Evolutionary conservation across 495 filamentous ascomycete species (phyloP).

Genomic region (Annulohypoxylon stygium): DNA sequence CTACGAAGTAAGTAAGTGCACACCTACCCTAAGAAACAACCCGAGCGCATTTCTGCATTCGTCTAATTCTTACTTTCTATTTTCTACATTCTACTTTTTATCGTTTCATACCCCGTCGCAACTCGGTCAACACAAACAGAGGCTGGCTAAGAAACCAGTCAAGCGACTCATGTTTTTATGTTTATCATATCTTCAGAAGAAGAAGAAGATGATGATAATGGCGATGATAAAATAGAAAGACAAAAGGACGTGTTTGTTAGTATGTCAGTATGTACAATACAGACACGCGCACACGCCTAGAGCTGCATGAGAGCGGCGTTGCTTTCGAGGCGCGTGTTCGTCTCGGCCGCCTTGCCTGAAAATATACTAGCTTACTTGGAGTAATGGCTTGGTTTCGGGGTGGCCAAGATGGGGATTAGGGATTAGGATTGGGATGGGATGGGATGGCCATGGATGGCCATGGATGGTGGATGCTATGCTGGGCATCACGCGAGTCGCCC

Average conservation of each 20-base stretch:
- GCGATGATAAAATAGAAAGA: neutral
- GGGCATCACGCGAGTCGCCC: slow-evolving; percentile 20
- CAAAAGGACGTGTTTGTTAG: neutral
- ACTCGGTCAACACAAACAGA: neutral
- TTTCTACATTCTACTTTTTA: neutral
- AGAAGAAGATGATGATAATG: neutral
- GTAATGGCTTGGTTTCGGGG: slow-evolving; percentile 11
- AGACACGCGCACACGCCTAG: neutral
- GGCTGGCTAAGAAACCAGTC: neutral
- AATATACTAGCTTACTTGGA: slow-evolving; percentile 6
- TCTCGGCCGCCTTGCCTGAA: slow-evolving; percentile 1
- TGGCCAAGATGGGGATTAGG: slow-evolving; percentile 12
- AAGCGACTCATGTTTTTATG: neutral
- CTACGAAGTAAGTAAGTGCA: no score
- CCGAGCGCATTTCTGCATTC: neutral
- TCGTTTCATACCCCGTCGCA: slow-evolving; percentile 12
- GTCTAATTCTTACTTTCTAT: no score
- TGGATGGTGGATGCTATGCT: neutral
- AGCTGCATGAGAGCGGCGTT: slow-evolving; percentile 12
- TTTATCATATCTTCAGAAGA: neutral
- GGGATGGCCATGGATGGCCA: no score
- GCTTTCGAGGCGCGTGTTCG: neutral
- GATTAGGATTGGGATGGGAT: neutral
- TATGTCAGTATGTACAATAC: neutral
- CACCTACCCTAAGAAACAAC: neutral